These are phyloP conservation scores for Chlamydomonas sphaeroides DNA, from an alignment of 139 green algal species.

Conservation along the genomic window DNA sequence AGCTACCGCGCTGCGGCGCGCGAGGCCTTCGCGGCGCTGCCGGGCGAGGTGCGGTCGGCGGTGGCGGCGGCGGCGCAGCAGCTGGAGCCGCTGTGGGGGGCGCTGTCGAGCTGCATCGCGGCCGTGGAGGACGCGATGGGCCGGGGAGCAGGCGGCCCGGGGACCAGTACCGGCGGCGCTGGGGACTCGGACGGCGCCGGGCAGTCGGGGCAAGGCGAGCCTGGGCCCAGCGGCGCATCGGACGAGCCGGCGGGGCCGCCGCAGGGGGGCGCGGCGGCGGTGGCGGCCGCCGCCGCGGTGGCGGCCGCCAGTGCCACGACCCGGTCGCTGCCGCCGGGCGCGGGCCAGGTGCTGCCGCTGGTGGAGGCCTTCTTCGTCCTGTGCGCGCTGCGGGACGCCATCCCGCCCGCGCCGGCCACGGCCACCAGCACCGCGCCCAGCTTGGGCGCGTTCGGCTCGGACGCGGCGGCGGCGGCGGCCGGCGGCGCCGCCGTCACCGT, in stretches of 20 bases:
- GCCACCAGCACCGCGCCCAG: no score
- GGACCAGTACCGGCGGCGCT: background rate
- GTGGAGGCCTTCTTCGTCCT: constrained; percentile 96
- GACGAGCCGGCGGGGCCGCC: constrained; percentile 14
- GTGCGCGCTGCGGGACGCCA: constrained; percentile 58
- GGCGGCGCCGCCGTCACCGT: background rate
- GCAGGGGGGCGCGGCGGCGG: background rate
- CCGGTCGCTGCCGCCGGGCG: constrained; percentile 77
- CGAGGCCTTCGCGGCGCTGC: constrained; percentile 14
- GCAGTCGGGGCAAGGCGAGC: background rate
- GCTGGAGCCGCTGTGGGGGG: constrained; percentile 66
- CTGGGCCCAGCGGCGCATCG: background rate
- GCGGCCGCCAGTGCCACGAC: constrained; percentile 26
- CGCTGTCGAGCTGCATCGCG: constrained; percentile 59
- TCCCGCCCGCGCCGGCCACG: constrained; percentile 39
- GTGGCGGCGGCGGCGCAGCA: constrained; percentile 3
- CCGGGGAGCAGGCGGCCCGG: background rate
- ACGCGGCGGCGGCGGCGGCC: background rate
- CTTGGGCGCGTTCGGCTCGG: background rate
- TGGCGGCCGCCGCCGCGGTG: constrained; percentile 19
- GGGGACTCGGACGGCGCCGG: background rate
- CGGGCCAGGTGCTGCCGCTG: constrained; percentile 84
- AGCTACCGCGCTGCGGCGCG: background rate
- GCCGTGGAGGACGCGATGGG: constrained; percentile 53
- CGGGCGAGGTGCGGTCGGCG: background rate